These are phyloP conservation scores for Lasiosphaeria hispida DNA, from an alignment of 495 filamentous ascomycete genomes.

Conservation along the genomic window DNA sequence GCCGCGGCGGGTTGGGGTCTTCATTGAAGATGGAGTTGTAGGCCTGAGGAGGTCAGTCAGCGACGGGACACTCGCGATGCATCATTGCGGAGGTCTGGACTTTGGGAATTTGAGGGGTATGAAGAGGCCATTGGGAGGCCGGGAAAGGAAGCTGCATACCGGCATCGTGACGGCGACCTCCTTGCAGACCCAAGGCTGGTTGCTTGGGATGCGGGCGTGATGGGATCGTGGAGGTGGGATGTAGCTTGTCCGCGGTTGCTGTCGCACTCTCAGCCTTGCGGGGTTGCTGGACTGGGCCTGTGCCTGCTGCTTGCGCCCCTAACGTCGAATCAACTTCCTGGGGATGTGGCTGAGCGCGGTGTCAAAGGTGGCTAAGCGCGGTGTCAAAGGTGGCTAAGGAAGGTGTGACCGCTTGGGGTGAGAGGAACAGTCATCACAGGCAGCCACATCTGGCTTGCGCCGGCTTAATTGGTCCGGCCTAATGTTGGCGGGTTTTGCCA, in stretches of 20 bases:
- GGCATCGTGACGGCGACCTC: slow-evolving; percentile 22
- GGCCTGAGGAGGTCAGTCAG: slow-evolving; percentile 53
- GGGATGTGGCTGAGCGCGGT: slow-evolving; percentile 11
- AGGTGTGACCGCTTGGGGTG: background rate
- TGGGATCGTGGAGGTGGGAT: slow-evolving; percentile 1
- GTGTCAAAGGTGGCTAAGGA: slow-evolving; percentile 21
- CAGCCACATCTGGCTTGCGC: slow-evolving; percentile 20
- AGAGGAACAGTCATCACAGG: slow-evolving; percentile 19
- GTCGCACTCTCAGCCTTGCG: slow-evolving; percentile 31
- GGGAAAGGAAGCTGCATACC: slow-evolving; percentile 13
- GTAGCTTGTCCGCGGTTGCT: slow-evolving; percentile 9
- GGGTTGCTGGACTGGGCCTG: slow-evolving; percentile 21
- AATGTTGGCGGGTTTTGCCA: background rate
- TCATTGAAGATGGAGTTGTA: slow-evolving; percentile 93
- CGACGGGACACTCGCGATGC: background rate
- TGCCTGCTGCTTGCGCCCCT: slow-evolving; percentile 13
- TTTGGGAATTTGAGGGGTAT: background rate
- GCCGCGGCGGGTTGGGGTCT: slow-evolving; percentile 51
- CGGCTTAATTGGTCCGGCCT: background rate
- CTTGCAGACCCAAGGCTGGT: background rate
- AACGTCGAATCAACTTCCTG: slow-evolving; percentile 12
- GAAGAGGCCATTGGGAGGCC: background rate
- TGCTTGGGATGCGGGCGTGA: slow-evolving; percentile 4
- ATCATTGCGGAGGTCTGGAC: background rate
- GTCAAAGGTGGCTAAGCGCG: background rate